These are phyloP conservation scores for Plasmodium fragile DNA, from an alignment of 169 alveolate species.

Conservation along the genomic window DNA sequence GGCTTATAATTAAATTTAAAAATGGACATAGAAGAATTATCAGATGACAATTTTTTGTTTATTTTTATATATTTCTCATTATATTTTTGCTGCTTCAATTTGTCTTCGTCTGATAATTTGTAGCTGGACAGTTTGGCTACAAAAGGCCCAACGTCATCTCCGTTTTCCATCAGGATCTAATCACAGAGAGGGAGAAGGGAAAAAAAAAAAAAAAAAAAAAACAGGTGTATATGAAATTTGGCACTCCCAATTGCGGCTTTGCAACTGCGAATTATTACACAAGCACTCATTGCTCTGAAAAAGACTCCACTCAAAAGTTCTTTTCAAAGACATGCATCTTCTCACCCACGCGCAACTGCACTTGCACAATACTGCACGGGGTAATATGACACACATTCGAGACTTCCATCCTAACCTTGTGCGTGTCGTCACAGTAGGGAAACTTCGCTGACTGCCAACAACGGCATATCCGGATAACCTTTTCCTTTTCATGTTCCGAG, in stretches of 20 bases:
- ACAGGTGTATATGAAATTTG: neutral
- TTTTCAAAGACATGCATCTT: neutral
- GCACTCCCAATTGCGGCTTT: neutral
- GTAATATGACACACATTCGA: neutral
- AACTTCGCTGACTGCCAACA: constrained; percentile 90
- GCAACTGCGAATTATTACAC: neutral
- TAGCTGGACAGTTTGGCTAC: constrained; percentile 78
- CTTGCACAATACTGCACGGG: neutral
- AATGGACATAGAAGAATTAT: constrained; percentile 3
- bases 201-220: neutral
- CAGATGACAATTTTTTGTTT: constrained; percentile 25
- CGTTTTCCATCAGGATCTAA: constrained; percentile 83
- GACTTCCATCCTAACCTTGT: constrained; percentile 79
- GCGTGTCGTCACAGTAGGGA: constrained; percentile 91
- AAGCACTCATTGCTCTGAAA: neutral
- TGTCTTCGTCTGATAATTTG: constrained; percentile 59
- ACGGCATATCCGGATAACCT: constrained; percentile 85
- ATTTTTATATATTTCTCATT: constrained; percentile 67
- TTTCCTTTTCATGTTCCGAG: constrained; percentile 79
- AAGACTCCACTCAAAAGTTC: neutral
- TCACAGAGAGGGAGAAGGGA: neutral
- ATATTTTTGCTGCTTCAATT: constrained; percentile 39
- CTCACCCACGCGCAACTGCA: neutral
- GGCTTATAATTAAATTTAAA: constrained; percentile 1
- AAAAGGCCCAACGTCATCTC: constrained; percentile 87